Base-by-base conservation (phyloP, 495 filamentous ascomycete genomes). In the Glonium stellatum region DNA sequence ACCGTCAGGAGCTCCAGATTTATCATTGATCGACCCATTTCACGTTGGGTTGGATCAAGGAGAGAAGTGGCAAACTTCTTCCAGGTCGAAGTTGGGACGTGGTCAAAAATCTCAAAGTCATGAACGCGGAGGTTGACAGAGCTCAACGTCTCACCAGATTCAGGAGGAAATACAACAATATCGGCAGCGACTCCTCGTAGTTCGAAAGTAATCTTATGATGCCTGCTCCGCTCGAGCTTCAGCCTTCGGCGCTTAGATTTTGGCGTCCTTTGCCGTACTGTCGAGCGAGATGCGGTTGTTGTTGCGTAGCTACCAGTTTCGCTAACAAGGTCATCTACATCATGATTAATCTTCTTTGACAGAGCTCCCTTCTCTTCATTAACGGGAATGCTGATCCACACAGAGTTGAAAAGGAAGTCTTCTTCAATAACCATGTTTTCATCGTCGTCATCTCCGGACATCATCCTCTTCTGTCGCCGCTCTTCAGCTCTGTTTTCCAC, bases 401-500 rank as follows among this genome's bases (percentile, higher is more conserved):
- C 96, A 0, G 93, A 97, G 66, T 97, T 97, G 81, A 99, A 99
- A 21, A 99, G 79, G 67, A 91, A 95, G 70, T 97, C 93, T 0
- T 86, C 91, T 71, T 97, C 95, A 15, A 92, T 85, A 1, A 87
- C 87, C 66, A 90, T 89, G 42, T 89, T 83, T 22, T 96, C 90
- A 9, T 89, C 84, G 34, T 82, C 75, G 0, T 81, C 80, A 50
- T 79, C 73, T 22, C 83, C 78, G n/a, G 76, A 74, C 71, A 72
- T 49, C 75, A 75, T 52, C 70, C 78, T 23, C 73, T 70, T 57
- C 79, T 78, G 22, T 77, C 75, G 79, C 25, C 86, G 82, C 66
- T 97, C 89, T 19, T 85, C 82, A 13, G 88, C 91, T 66, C 85
- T 88, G 34, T 75, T 78, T 69, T 97, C 90, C 0, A 97, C 85